Base-by-base conservation (phyloP, 164 flowering plant species). In the Cinnamomum chago region DNA sequence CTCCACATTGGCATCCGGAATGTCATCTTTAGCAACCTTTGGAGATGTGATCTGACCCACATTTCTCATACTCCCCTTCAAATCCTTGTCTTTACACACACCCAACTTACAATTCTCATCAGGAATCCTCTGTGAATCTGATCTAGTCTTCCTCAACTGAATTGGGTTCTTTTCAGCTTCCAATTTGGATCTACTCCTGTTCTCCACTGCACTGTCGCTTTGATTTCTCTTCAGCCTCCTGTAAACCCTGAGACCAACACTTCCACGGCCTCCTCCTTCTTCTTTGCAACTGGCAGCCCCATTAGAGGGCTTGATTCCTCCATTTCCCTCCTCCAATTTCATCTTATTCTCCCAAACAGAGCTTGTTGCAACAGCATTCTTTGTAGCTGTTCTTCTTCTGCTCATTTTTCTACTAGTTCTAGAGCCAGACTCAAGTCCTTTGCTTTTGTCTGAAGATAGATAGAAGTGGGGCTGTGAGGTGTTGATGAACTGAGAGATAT, bases 311-410 rank as follows among this genome's bases (percentile, higher is more conserved):
- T 85, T 89, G 76, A 92, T 81, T 13, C 93, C 91, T 35, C 92
- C 93, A 79, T 88, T 90, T n/a, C 87, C 90, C 71, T 88, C 86
- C 76, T 89, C 97, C 35, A 75, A 71, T 79, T 87, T 89, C 90
- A 92, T 92, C 75, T 92, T 87, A 67, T 77, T 89, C 77, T 92
- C 97, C 93, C 97, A 92, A 58, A 88, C 90, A 58, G 97, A 92
- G 67, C 92, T 93, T 24, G 91, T 84, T 50, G 81, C 87, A 9
- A 83, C 86, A 18, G 72, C 78, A 55, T 72, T 78, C 70, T 75
- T 76, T 6, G 72, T 64, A 10, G 25, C 64, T 64, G 62, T 58
- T 58, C 77, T 74, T 74, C 73, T 73, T 73, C 79, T 77, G 9
- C 47, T 50, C 23, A 51, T 27, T 13, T 20, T 55, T 55, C 60